Evolutionary conservation across 1,284 basidiomycete species (phyloP), one percentile per base, ranked within the genome.

Genomic region (Trametes sp.): DNA sequence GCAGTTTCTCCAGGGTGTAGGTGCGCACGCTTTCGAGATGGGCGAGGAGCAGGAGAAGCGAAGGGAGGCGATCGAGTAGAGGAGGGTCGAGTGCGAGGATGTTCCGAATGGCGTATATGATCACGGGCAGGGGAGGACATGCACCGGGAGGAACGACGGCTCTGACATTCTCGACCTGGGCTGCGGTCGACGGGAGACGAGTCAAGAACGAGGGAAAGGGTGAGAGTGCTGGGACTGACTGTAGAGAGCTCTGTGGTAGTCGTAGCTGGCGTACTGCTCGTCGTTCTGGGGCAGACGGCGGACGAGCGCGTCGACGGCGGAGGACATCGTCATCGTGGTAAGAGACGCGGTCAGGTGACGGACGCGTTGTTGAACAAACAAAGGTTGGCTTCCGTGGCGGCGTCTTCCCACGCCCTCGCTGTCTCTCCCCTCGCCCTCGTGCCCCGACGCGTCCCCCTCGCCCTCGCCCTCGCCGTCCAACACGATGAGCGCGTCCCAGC

Each of bases 401-500:
- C 10, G 19, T 24, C 23, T 70, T 69, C 69, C 53, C 69, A 69
- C 69, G 69, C 21, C 58, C 21, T 52, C 42, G 54, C 26, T 56
- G 56, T 55, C 49, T 46, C 51, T 48, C 31, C 42, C 59, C 61
- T 57, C 55, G 45, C 36, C 48, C 28, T 60, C 63, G 61, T 46
- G 61, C 38, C 44, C 35, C 57, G 48, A 49, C 52, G 35, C 26
- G 19, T n/a, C 52, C 24, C 5, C 7, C 42, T 45, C 24, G 24
- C 45, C 26, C 14, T n/a, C 52, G 19, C 5, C 7, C 42, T 45
- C 24, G 24, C 45, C 11, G 8, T 28, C 16, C 16, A 6, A 10
- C 5, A 65, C 70, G 68, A 75, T 75, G 74, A 73, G 71, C 71
- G 63, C 72, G 23, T 59, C 61, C 21, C 65, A 67, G 10, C 85